These are phyloP conservation scores for Alisma plantagoaquatica DNA, from an alignment of 106 monocot species.

Conservation along the genomic window DNA sequence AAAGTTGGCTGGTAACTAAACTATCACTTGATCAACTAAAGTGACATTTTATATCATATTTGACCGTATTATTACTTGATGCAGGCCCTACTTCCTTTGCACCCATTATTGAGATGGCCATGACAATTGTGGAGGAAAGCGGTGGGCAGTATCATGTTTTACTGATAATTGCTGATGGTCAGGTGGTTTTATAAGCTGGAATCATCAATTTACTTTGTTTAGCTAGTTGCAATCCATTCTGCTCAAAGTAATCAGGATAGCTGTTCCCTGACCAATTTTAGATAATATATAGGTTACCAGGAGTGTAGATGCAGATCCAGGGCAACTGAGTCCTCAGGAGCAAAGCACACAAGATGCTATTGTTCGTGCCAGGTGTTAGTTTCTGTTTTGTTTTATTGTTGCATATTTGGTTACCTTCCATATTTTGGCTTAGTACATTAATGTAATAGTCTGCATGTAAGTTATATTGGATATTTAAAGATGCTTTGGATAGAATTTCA, in stretches of 20 bases:
- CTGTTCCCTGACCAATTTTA: too few relatives aligned
- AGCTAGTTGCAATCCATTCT: neutral
- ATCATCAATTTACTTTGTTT: neutral
- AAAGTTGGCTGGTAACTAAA: slow-evolving; percentile 35
- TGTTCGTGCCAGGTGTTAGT: slow-evolving; percentile 69
- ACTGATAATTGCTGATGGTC: slow-evolving; percentile 82
- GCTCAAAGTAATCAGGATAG: neutral
- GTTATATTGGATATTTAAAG: too few relatives aligned
- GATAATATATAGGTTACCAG: slow-evolving; percentile 61
- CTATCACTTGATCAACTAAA: neutral
- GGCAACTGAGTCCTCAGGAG: slow-evolving; percentile 66
- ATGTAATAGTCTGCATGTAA: neutral
- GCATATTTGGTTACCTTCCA: too few relatives aligned
- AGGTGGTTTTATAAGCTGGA: slow-evolving; percentile 24
- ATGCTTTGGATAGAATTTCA: too few relatives aligned
- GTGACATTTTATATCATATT: neutral
- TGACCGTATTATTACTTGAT: neutral
- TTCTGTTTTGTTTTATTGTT: too few relatives aligned
- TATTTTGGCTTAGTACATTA: too few relatives aligned
- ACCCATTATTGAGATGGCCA: slow-evolving; percentile 75
- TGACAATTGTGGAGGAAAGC: slow-evolving; percentile 54
- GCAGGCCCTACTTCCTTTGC: slow-evolving; percentile 77
- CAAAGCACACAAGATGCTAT: slow-evolving; percentile 77
- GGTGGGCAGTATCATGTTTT: slow-evolving; percentile 82
- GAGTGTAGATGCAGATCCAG: slow-evolving; percentile 61